Evolutionary conservation across 805 yeast genomes (phyloP).

Genomic region (Kodamaea laetipori): DNA sequence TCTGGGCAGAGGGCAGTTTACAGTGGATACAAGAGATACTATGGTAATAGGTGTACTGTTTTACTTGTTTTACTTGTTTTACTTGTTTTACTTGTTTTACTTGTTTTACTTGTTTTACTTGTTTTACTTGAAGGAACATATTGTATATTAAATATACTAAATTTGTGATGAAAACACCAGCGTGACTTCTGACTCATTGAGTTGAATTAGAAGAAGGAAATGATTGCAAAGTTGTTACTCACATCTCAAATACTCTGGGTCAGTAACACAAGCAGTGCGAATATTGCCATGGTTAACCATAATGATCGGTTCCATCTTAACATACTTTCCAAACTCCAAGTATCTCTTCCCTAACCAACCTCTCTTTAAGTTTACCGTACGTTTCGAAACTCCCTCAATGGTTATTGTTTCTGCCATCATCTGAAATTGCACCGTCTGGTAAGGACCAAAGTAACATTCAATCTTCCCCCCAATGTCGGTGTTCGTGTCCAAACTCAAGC

Average conservation of each 20-base stretch:
- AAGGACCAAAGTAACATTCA: conserved; percentile 12
- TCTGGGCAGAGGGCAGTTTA: too few species aligned
- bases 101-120: too few species aligned
- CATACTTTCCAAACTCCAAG: conserved; percentile 12
- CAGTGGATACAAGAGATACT: too few species aligned
- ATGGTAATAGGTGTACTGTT: too few species aligned
- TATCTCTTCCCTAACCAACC: conserved; percentile 1
- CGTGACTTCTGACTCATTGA: too few species aligned
- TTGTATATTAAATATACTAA: too few species aligned
- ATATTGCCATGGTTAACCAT: conserved; percentile 4
- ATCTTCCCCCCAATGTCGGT: conserved; percentile 7
- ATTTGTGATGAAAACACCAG: too few species aligned
- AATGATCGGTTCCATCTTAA: not conserved
- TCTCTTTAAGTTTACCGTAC: conserved; percentile 4
- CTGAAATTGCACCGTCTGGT: conserved; percentile 13
- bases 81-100: too few species aligned
- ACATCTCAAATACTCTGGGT: conserved; percentile 1
- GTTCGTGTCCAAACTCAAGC: not conserved
- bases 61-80: too few species aligned
- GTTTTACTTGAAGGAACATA: too few species aligned
- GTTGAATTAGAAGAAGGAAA: too few species aligned
- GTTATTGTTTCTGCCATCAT: conserved; percentile 9
- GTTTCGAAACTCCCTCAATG: not conserved
- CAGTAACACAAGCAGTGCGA: conserved; percentile 15
- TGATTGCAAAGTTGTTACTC: too few species aligned